Conservation (phyloP, 345 rosid species). For the Noccaea bulbosa region DNA sequence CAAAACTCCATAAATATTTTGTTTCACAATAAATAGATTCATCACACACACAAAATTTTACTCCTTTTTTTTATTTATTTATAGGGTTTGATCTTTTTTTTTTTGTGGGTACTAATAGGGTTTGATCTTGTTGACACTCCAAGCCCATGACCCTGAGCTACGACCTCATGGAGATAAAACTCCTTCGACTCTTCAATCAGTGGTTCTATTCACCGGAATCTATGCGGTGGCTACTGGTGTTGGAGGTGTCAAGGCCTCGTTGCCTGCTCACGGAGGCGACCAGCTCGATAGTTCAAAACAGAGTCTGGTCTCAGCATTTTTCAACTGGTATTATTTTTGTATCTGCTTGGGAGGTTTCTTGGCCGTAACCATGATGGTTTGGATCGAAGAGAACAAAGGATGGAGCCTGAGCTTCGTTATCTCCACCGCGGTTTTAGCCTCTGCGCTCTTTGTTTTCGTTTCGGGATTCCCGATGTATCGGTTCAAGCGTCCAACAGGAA, state of each 20-base stretch:
- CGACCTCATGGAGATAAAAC: slow-evolving; percentile 44
- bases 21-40: too few species aligned
- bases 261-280: slow-evolving; percentile 74
- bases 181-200: slow-evolving; percentile 46
- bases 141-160: slow-evolving; percentile 50
- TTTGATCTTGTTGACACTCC: slow-evolving; percentile 54
- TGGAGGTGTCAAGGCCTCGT: slow-evolving; percentile 64
- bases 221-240: slow-evolving; percentile 59
- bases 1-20: neutral
- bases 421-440: slow-evolving; percentile 32
- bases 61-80: neutral
- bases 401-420: slow-evolving; percentile 56
- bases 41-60: neutral
- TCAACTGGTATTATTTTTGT: slow-evolving; percentile 67
- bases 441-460: slow-evolving; percentile 50
- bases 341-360: slow-evolving; percentile 55
- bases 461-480: slow-evolving; percentile 54
- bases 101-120: too few species aligned
- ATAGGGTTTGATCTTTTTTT: slow-evolving; percentile 66
- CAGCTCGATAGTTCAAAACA: slow-evolving; percentile 52
- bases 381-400: slow-evolving; percentile 68
- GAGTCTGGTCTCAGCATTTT: slow-evolving; percentile 51
- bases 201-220: slow-evolving; percentile 52
- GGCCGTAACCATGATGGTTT: slow-evolving; percentile 57
- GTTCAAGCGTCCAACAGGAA: slow-evolving; percentile 55